Evolutionary conservation across 129 eudicot species (phyloP), one percentile per base, ranked within the genome.

Genomic region (Tanacetum coccineum): DNA sequence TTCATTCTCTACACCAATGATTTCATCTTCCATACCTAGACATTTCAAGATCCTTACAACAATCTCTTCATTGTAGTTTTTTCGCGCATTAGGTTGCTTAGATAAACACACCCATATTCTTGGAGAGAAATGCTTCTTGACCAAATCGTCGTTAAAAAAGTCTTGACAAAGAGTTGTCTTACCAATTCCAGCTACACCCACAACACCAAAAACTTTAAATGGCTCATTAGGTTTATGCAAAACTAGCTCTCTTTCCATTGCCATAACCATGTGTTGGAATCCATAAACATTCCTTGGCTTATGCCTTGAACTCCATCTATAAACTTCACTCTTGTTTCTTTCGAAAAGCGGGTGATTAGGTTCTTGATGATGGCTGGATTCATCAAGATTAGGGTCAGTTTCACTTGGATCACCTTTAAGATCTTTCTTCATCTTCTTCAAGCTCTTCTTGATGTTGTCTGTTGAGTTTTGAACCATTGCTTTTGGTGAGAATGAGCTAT

Each of bases 81-180:
- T 2, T 3, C 30, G 40, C 12, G 48, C 75, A 9, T 48, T 46
- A 0, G 70, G 45, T 30, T 71, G 77, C 13, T 64, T 76, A 0
- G 90, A 84, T 75, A 81, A 48, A 54, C 90, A 84, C 0, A 81
- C 90, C 90, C 90, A 84, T 4, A 81, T 68, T 30, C 84, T 72
- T 6, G 83, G 84, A 32, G 39, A 62, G 51, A 78, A 84, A 17
- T 61, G 47, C 6, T 76, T 18, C 49, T 21, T 81, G 39, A 84
- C 78, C 36, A 5, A 26, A 10, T 28, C 4, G 10, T 22, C 17
- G 25, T 20, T 13, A 49, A 78, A 78, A 25, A 79, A 28, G 3
- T 52, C 4, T 11, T 82, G 87, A 49, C 78, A 74, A 70, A 82
- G 72, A 9, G 81, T 67, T 1, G 87, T 82, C 50, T 82, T 82